Evolutionary conservation across 2,329 filamentous ascomycete species (phyloP), one percentile per base, ranked within the genome.

Genomic region (Orbilia javanica): DNA sequence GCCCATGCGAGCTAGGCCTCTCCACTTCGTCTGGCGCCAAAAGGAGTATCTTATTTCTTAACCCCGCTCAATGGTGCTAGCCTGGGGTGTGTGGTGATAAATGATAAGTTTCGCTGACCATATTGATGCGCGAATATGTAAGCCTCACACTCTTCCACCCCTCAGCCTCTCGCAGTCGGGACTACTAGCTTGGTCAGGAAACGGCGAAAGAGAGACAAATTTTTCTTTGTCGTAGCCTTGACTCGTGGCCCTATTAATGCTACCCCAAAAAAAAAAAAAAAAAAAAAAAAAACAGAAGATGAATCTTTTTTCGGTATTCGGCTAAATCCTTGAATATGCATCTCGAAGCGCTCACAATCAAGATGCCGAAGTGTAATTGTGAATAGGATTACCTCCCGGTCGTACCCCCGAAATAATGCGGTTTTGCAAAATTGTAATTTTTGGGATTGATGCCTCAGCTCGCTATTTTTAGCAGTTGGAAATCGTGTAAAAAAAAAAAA

Each of bases 151-250:
- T 52, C 20, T 69, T 11, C 11, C n/a, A 39, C 36, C 68, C 62
- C 64, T 77, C 65, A 65, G 66, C 73, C 66, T 77, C 65, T 71
- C 66, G 73, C 73, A 77, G 50, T 77, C 66, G 73, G 73, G 66
- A 70, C 50, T 25, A 71, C 60, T 77, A 57, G 48, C 65, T 71
- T 62, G 48, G 57, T 53, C 39, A 50, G 73, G 66, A 70, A 62
- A 65, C 57, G 53, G 63, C 64, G 64, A 75, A 39, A 64, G 57
- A 20, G n/a, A 48, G 25, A 55, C 34, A 73, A 74, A 74, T 52
- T 67, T 67, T 75, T 71, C 25, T 39, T 18, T 52, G 50, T 60
- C 69, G 27, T 39, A 22, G 27, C 62, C 60, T 73, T 73, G 69
- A 73, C 46, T 50, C 50, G 69, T n/a, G n/a, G n/a, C n/a, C n/a